Evolutionary conservation across 2,329 filamentous ascomycete genomes (phyloP).

Genomic region (Diaporthe longicolla): DNA sequence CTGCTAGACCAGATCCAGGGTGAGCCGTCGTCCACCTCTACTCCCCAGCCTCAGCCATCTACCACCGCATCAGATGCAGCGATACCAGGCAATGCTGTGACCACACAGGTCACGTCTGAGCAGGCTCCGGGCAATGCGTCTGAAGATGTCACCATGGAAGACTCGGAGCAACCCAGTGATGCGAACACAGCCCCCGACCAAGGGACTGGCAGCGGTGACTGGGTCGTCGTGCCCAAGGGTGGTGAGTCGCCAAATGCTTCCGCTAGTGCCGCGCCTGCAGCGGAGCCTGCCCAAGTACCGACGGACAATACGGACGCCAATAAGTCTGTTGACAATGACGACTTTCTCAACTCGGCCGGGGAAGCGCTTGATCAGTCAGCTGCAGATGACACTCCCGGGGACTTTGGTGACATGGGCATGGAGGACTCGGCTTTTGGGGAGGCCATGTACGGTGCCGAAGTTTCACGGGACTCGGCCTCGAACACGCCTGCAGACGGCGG

Average conservation of each 20-base stretch:
- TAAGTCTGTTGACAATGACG: slow-evolving; percentile 64
- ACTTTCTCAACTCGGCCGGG: slow-evolving; percentile 77
- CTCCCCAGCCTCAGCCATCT: slow-evolving; percentile 73
- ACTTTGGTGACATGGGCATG: slow-evolving; percentile 73
- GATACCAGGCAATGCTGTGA: slow-evolving; percentile 67
- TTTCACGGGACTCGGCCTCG: slow-evolving; percentile 46
- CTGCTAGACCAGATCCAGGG: slow-evolving; percentile 79
- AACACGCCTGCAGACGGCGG: slow-evolving; percentile 53
- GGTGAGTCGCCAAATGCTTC: slow-evolving; percentile 56
- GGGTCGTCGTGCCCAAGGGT: slow-evolving; percentile 81
- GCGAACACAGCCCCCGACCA: slow-evolving; percentile 67
- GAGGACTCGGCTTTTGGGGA: slow-evolving; percentile 88
- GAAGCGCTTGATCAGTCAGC: slow-evolving; percentile 76
- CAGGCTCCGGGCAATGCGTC: slow-evolving; percentile 46
- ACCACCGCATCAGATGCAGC: slow-evolving; percentile 68
- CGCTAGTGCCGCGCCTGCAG: slow-evolving; percentile 40
- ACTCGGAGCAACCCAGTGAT: slow-evolving; percentile 54
- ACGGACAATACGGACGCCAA: slow-evolving; percentile 24
- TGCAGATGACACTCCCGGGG: slow-evolving; percentile 59
- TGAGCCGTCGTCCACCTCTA: slow-evolving; percentile 71
- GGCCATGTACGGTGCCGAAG: slow-evolving; percentile 78
- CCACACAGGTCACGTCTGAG: slow-evolving; percentile 57
- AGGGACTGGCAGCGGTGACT: slow-evolving; percentile 72
- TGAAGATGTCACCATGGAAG: slow-evolving; percentile 60
- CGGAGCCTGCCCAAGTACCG: slow-evolving; percentile 42